Evolutionary conservation across 495 filamentous ascomycete genomes (phyloP), one percentile per base, ranked within the genome.

Genomic region (Staphylotrichum longicolle): DNA sequence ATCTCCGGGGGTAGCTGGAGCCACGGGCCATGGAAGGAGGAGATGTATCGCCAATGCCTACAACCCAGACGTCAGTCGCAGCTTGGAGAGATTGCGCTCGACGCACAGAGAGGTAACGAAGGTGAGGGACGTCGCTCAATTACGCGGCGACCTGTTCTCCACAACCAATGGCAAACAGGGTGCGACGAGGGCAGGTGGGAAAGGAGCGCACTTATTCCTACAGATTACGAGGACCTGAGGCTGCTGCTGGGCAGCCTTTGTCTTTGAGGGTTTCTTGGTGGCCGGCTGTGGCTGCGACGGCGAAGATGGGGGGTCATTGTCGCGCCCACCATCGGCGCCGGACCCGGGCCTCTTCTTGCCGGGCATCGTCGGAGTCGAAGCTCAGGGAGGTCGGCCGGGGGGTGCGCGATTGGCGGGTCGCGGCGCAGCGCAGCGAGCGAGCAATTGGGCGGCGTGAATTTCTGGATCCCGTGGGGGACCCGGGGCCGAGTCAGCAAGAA

Each of bases 31-130:
- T 93, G 89, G 66, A 90, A 93, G 53, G 88, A 85, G 20, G 88
- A 91, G 56, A 93, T 93, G 70, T 91, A 89, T 47, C 85, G 82
- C 88, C 88, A 91, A 75, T 91, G 88, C 66, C 88, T 91, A 37
- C 5, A 48, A 5, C 6, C 8, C 11, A 2, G 0, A 7, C 0
- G 58, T 67, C 51, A 67, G 65, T 48, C 35, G 39, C 8, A 20
- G 3, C 14, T 44, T 14, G 54, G 9, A 33, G 33, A 32, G 57
- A 14, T 27, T 27, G 55, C 30, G 34, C 33, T 11, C 34, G 7
- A 15, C 2, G 42, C 15, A 7, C 8, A 32, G 40, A 20, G n/a
- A 40, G 20, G 9, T 3, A 32, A 32, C 27, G 6, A 33, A 15
- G 11, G 20, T 9, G 44, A 14, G 35, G 11, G 3, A 41, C 35